Evolutionary conservation across 2,329 filamentous ascomycete genomes (phyloP).

Genomic region (Beauveria bassiana): DNA sequence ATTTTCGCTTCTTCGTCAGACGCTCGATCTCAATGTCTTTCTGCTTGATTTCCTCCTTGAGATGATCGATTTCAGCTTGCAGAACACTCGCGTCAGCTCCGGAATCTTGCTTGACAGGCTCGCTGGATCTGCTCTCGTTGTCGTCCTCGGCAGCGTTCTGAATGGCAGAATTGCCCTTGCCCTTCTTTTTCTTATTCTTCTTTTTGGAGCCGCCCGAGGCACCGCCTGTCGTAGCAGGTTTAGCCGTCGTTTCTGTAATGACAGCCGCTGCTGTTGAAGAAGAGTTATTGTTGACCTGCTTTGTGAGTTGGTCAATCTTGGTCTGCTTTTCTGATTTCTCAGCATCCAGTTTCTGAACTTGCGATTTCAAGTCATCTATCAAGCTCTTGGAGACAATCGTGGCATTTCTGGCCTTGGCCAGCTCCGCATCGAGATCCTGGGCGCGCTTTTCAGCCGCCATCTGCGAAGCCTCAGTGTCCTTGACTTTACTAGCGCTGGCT

Average conservation of each 20-base stretch:
- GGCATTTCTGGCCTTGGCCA: conserved; percentile 31
- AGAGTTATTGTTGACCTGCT: conserved; percentile 31
- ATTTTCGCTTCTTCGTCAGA: conserved; percentile 61
- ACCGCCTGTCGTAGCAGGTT: conserved; percentile 16
- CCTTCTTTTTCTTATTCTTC: conserved; percentile 75
- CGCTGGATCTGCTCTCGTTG: conserved; percentile 30
- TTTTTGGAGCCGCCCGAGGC: conserved; percentile 30
- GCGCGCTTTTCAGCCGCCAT: conserved; percentile 26
- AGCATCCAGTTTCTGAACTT: conserved; percentile 28
- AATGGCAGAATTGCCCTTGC: conserved; percentile 55
- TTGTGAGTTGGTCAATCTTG: conserved; percentile 33
- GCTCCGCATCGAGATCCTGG: conserved; percentile 32
- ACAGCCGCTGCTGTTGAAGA: conserved; percentile 20
- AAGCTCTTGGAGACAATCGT: conserved; percentile 35
- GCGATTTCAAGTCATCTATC: conserved; percentile 28
- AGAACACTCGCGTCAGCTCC: conserved; percentile 31
- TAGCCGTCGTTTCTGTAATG: neutral
- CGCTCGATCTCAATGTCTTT: conserved; percentile 68
- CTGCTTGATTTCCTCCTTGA: conserved; percentile 47
- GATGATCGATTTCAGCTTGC: conserved; percentile 39
- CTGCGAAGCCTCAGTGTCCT: conserved; percentile 30
- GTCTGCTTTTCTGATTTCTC: conserved; percentile 24
- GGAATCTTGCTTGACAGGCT: conserved; percentile 29
- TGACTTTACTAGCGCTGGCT: conserved; percentile 23
- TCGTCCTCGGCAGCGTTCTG: conserved; percentile 20